Evolutionary conservation across 1,284 basidiomycete genomes (phyloP).

Genomic region (Inonotus obliquus): DNA sequence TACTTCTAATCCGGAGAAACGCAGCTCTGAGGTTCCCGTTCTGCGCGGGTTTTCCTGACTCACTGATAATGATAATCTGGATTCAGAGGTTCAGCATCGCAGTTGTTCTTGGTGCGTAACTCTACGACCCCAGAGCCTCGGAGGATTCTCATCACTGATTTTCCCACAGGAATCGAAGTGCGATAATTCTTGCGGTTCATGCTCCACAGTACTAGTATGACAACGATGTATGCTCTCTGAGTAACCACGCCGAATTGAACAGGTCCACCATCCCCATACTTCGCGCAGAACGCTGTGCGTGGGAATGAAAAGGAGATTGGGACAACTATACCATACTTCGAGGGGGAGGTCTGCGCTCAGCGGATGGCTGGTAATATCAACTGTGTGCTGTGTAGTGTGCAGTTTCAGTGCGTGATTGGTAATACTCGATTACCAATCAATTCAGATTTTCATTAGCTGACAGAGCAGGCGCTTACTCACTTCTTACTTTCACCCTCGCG

Average conservation of each 20-base stretch:
- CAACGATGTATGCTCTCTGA: constrained; percentile 14
- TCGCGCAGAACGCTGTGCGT: constrained; percentile 4
- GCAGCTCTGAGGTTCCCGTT: too few relatives aligned
- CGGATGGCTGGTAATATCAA: too few relatives aligned
- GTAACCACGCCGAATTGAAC: constrained; percentile 12
- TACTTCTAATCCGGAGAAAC: constrained; percentile 17
- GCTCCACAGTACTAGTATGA: constrained; percentile 14
- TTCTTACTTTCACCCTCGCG: neutral
- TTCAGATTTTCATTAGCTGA: too few relatives aligned
- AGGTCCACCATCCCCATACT: constrained; percentile 19
- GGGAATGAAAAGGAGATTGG: constrained; percentile 13
- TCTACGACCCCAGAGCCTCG: neutral
- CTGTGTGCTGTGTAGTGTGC: too few relatives aligned
- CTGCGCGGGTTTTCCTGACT: too few relatives aligned
- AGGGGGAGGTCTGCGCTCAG: constrained; percentile 9
- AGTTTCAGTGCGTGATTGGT: too few relatives aligned
- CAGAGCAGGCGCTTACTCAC: neutral
- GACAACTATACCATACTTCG: constrained; percentile 9
- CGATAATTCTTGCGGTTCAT: neutral
- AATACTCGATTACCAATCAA: neutral
- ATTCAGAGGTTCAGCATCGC: constrained; percentile 13
- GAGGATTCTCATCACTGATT: neutral
- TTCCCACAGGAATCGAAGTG: constrained; percentile 5
- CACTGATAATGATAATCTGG: too few relatives aligned
- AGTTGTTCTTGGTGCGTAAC: constrained; percentile 11